Evolutionary conservation across 1,139 yeast species (phyloP).

Genomic region (Protomyces lactucae-debilis): DNA sequence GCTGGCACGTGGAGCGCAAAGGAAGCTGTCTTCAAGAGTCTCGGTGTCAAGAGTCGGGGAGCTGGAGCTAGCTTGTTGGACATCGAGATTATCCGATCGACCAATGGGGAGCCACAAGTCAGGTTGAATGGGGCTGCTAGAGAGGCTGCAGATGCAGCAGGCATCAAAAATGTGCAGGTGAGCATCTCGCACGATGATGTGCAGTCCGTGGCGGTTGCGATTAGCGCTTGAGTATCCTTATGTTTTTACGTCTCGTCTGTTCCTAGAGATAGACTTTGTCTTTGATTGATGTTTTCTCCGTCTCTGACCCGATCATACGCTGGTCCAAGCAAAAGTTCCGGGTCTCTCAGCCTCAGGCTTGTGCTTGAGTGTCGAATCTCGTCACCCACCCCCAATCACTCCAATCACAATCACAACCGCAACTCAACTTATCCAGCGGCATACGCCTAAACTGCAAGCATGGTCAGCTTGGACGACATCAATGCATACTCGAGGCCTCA

Average conservation of each 20-base stretch:
- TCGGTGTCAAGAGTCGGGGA: constrained; percentile 84
- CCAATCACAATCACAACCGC: not conserved
- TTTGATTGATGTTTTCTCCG: no score
- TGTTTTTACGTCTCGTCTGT: not conserved
- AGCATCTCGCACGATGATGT: constrained; percentile 93
- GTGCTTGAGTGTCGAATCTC: not conserved
- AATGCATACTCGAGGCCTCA: constrained; percentile 23
- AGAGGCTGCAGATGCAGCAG: constrained; percentile 63
- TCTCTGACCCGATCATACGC: no score
- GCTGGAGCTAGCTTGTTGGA: constrained; percentile 92
- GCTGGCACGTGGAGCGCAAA: constrained; percentile 99
- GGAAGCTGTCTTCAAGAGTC: constrained; percentile 96
- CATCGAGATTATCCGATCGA: constrained; percentile 74
- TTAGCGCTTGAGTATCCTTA: not conserved
- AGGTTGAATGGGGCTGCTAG: constrained; percentile 69
- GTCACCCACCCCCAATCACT: not conserved
- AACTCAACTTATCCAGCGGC: not conserved
- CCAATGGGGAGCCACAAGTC: constrained; percentile 80
- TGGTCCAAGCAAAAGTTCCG: no score
- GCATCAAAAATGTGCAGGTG: constrained; percentile 68
- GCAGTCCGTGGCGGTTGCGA: constrained; percentile 96
- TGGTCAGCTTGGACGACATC: constrained; percentile 23
- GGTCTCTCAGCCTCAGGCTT: not conserved
- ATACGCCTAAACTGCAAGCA: not conserved
- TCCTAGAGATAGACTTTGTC: no score